phyloP scores from a whole-genome alignment of 2,329 filamentous ascomycete species.

The Talaromyces piceae region DNA sequence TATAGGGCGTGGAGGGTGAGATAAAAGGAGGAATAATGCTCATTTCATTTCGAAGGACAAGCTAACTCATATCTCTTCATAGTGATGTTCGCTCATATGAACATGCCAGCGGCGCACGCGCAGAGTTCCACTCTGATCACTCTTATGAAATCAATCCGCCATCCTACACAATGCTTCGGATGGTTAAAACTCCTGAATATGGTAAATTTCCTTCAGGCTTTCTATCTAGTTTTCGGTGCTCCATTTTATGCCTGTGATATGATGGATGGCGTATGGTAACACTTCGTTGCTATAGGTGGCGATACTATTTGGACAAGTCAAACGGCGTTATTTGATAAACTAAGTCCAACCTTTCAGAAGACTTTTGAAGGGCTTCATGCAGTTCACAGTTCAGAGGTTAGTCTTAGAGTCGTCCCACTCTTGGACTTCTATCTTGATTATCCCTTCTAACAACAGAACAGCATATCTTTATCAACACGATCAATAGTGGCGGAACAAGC shows the following conservation, averaged over 20 bases:
- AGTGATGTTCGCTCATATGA: conserved; percentile 4
- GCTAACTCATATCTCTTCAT: neutral
- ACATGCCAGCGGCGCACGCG: neutral
- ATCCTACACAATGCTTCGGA: conserved; percentile 2
- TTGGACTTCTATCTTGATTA: neutral
- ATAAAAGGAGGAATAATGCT: no score
- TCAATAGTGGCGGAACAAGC: conserved; percentile 1
- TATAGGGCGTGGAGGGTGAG: conserved; percentile 6
- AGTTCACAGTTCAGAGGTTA: conserved; percentile 4
- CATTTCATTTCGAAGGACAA: no score
- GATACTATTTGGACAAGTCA: conserved; percentile 5
- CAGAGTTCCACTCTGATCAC: conserved; percentile 4
- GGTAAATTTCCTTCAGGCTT: neutral
- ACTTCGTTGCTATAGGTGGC: conserved; percentile 1
- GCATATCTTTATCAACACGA: conserved; percentile 4
- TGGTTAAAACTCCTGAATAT: conserved; percentile 4
- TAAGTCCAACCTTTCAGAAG: conserved; percentile 3
- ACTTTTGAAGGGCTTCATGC: conserved; percentile 5
- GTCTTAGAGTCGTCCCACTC: neutral
- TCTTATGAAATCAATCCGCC: conserved; percentile 6
- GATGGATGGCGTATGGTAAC: neutral
- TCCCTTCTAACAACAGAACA: neutral
- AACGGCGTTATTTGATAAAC: conserved; percentile 2
- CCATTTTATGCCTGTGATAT: neutral
- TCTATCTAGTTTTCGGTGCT: neutral